phyloP scores from a whole-genome alignment of 352 stramenopile species.

The Globisporangium nunn region DNA sequence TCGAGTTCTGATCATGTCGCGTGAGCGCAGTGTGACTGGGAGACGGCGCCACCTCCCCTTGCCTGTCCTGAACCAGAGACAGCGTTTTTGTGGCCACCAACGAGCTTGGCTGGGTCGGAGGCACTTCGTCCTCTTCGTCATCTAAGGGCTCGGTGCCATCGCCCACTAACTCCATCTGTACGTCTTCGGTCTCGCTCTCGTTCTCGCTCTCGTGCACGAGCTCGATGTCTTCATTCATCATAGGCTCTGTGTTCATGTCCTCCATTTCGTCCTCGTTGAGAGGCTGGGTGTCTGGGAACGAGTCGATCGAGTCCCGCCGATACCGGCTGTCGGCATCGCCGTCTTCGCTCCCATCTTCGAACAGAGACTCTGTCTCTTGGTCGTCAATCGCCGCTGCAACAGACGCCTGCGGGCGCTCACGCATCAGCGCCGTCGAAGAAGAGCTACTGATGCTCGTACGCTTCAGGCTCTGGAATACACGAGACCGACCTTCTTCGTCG shows the following conservation, averaged over 20 bases:
- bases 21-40: conserved; percentile 14
- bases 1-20: not conserved
- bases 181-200: not conserved
- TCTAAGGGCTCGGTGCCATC: not conserved
- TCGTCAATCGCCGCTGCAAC: conserved; percentile 4
- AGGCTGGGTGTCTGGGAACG: conserved; percentile 32
- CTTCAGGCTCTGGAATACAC: not conserved
- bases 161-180: not conserved
- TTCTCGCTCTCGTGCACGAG: too few species aligned
- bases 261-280: conserved; percentile 15
- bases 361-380: not conserved
- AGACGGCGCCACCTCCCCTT: conserved; percentile 4
- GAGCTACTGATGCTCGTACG: not conserved
- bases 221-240: not conserved
- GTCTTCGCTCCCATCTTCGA: conserved; percentile 3
- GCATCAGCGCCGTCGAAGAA: not conserved
- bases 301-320: conserved; percentile 21
- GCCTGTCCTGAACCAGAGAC: conserved; percentile 1
- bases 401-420: not conserved
- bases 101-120: conserved; percentile 32
- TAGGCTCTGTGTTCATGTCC: conserved; percentile 1
- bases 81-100: not conserved
- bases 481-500: not conserved
- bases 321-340: conserved; percentile 17
- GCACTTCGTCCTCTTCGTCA: conserved; percentile 34